Evolutionary conservation across 176 grass and related monocot genomes (phyloP), one percentile per base, ranked within the genome.

Genomic region (Oryza nivara): DNA sequence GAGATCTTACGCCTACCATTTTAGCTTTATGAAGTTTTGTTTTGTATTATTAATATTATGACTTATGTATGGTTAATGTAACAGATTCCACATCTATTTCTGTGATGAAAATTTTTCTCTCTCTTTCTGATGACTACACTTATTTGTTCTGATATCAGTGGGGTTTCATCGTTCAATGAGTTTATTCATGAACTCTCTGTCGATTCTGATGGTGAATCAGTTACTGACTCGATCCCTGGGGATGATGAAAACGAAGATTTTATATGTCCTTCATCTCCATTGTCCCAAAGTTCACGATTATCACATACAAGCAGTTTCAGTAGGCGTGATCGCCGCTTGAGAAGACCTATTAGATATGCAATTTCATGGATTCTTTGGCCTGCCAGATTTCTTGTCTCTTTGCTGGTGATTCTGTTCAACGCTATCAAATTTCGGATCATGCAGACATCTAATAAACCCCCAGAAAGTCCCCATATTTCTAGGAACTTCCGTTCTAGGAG

Each of bases 101-200:
- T n/a, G 8, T 58, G 58, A 35, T 72, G 19, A 61, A 80, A 73
- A 68, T 68, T 6, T 6, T 11, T 45, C 5, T 68, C 58, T 79
- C 16, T 76, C 14, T 70, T 77, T 78, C n/a, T 86, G 38, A 76
- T n/a, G 22, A 77, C 2, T 77, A 65, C 73, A 79, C 63, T 81
- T 0, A 19, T 82, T 86, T 56, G 19, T 90, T 78, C 30, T 68
- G 9, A 70, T 82, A 66, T 35, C 69, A 98, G 96, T 89, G 96
- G 96, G 48, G 93, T 90, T 46, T 98, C 96, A 87, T 98, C 96
- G 19, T 98, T 98, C 80, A 98, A 98, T 71, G 89, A 90, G 79
- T 91, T 98, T 70, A 88, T 98, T 74, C 93, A 98, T 45, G 96
- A 98, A 68, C 87, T 95, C 26, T 98, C 93, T 76, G 68, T 88